Conservation (phyloP, 129 eudicot genomes). For the Flaveria ramosissima region DNA sequence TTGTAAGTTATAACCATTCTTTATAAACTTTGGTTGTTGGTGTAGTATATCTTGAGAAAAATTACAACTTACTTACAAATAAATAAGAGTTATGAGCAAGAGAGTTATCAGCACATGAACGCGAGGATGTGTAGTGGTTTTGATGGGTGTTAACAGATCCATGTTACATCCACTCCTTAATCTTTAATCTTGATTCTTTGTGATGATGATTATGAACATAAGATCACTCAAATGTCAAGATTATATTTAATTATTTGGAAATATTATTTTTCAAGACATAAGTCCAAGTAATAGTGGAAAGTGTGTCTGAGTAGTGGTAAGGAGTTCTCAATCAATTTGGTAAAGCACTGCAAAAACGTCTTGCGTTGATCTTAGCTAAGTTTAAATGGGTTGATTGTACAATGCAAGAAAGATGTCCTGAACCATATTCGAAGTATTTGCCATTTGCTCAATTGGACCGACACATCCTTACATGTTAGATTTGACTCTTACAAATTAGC, state of each 20-base stretch:
- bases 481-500: neutral
- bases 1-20: neutral
- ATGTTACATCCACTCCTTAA: neutral
- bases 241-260: neutral
- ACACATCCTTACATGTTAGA: neutral
- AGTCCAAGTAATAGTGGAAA: neutral
- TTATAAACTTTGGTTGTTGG: neutral
- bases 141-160: neutral
- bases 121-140: neutral
- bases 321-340: neutral
- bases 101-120: neutral
- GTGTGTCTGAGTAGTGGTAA: neutral
- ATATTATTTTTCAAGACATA: neutral
- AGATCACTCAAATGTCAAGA: neutral
- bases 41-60: neutral
- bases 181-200: neutral
- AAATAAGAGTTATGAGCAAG: neutral
- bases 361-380: neutral
- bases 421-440: neutral
- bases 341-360: neutral
- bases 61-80: neutral
- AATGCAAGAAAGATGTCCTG: neutral
- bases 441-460: neutral
- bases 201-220: neutral
- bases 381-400: neutral